phyloP scores from a whole-genome alignment of 1,139 yeast species.

The Yamadazyma conglobata region DNA sequence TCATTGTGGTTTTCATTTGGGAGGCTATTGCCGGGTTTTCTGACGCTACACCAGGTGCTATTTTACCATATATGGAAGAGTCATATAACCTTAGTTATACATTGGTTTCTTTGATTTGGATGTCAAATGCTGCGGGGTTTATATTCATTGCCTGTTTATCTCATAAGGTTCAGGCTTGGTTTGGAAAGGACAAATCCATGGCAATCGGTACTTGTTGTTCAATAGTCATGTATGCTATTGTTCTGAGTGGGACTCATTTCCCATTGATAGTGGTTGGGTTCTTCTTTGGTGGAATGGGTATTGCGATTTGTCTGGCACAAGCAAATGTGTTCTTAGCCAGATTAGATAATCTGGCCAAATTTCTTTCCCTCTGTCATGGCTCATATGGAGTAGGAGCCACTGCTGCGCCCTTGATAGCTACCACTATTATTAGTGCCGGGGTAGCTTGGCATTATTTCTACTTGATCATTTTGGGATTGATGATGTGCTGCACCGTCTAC shows the following conservation, averaged over 20 bases:
- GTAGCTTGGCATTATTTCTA: slow-evolving; percentile 54
- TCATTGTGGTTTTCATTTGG: slow-evolving; percentile 42
- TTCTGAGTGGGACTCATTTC: slow-evolving; percentile 34
- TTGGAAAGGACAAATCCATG: slow-evolving; percentile 39
- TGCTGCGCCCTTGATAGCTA: slow-evolving; percentile 55
- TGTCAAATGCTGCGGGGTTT: slow-evolving; percentile 43
- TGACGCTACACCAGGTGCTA: slow-evolving; percentile 49
- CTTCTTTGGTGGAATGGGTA: slow-evolving; percentile 58
- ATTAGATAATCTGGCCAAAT: slow-evolving; percentile 45
- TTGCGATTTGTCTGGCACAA: slow-evolving; percentile 54
- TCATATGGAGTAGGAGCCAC: slow-evolving; percentile 65
- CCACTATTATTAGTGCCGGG: slow-evolving; percentile 48
- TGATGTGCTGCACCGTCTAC: slow-evolving; percentile 23
- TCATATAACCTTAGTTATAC: slow-evolving; percentile 36
- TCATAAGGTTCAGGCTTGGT: slow-evolving; percentile 35
- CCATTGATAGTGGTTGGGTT: slow-evolving; percentile 49
- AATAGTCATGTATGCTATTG: slow-evolving; percentile 36
- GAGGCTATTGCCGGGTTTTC: slow-evolving; percentile 32
- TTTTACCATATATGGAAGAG: slow-evolving; percentile 41
- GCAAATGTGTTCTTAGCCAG: slow-evolving; percentile 55
- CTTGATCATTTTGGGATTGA: slow-evolving; percentile 42
- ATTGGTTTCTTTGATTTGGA: slow-evolving; percentile 43
- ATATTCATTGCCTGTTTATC: slow-evolving; percentile 39
- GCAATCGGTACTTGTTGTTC: slow-evolving; percentile 34
- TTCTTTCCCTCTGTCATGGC: slow-evolving; percentile 56